Evolutionary conservation across 2,329 filamentous ascomycete genomes (phyloP).

Genomic region (Didymella segeticola): DNA sequence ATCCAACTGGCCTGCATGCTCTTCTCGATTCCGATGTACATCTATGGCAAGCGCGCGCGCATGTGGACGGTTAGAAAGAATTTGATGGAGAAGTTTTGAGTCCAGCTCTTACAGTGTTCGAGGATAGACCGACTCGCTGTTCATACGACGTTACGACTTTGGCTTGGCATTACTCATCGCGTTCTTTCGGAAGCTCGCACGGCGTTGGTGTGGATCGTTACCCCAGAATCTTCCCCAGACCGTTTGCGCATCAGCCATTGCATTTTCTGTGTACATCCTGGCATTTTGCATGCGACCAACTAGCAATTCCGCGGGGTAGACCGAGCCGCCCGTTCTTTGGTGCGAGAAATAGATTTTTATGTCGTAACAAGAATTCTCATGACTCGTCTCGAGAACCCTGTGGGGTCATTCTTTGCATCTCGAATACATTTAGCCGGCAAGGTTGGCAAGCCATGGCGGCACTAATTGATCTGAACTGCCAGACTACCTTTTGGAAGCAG

Average conservation of each 20-base stretch:
- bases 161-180: conserved; percentile 21
- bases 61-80: conserved; percentile 94
- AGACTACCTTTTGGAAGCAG: conserved; percentile 7
- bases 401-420: not conserved
- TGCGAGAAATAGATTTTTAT: not conserved
- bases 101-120: not conserved
- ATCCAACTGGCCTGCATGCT: conserved; percentile 81
- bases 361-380: conserved; percentile 4
- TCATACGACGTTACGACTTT: conserved; percentile 10
- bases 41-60: conserved; percentile 85
- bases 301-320: conserved; percentile 9
- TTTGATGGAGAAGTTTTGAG: conserved; percentile 78
- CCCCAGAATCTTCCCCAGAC: conserved; percentile 15
- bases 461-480: conserved; percentile 6
- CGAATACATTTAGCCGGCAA: not conserved
- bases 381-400: conserved; percentile 3
- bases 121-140: not conserved
- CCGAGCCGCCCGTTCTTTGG: not conserved
- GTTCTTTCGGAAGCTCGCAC: conserved; percentile 5
- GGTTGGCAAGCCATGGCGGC: not conserved
- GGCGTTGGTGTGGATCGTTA: conserved; percentile 5
- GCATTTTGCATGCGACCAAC: not conserved
- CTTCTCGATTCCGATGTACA: conserved; percentile 87
- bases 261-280: not conserved
- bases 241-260: not conserved